These are phyloP conservation scores for Ogataea henricii DNA, from an alignment of 805 yeast genomes.

Conservation along the genomic window DNA sequence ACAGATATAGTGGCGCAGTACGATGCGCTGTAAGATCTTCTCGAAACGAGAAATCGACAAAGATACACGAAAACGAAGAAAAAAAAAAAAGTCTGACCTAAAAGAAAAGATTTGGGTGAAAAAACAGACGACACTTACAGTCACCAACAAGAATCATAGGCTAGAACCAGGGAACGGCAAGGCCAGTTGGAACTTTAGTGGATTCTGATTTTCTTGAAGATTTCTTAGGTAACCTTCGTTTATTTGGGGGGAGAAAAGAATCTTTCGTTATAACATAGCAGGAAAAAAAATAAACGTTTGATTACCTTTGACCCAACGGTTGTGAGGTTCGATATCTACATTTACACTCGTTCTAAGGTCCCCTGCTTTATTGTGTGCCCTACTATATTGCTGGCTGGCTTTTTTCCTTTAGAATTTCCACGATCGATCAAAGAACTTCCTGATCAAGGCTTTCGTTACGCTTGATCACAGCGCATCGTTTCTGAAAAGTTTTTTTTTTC, in stretches of 20 bases:
- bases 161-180: background rate
- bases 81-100: background rate
- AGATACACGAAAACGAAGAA: slow-evolving; percentile 9
- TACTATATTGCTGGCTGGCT: background rate
- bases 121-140: slow-evolving; percentile 3
- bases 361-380: background rate
- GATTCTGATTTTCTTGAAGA: background rate
- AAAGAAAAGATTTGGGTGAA: background rate
- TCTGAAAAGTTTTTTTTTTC: background rate
- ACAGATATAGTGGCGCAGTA: slow-evolving; percentile 3
- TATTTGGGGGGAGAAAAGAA: background rate
- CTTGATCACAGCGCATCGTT: slow-evolving; percentile 8
- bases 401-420: too few species aligned
- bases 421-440: too few species aligned
- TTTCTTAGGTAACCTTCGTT: background rate
- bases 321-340: background rate
- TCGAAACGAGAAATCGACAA: slow-evolving; percentile 9
- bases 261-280: background rate
- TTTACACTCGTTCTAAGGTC: background rate
- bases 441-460: slow-evolving; percentile 4
- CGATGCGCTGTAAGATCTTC: slow-evolving; percentile 4
- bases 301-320: background rate
- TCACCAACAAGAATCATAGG: background rate
- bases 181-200: background rate
- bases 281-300: background rate